A percentile compares a stretch with the other conserved stretches of the same genome.
Evolutionary conservation across 23 red algal species (phyloP).

Genomic region (Gracilaria gracilis): DNA sequence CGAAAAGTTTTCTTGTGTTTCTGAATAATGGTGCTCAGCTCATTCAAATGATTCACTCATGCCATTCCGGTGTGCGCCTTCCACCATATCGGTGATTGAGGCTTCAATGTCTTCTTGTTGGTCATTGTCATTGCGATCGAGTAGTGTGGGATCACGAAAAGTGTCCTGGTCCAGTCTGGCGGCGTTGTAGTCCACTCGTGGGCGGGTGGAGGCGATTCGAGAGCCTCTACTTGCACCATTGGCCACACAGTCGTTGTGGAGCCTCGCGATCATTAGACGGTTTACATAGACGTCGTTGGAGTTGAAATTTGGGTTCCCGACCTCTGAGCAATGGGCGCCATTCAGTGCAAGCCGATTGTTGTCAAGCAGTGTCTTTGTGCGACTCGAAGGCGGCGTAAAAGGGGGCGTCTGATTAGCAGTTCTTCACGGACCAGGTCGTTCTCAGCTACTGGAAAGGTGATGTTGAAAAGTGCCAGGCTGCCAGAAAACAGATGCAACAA

Average conservation of each 20-base stretch:
- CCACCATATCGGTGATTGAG: not conserved
- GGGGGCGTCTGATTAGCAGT: too few species aligned
- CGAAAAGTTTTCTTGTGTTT: not conserved
- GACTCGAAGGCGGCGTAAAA: too few species aligned
- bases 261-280: conserved; percentile 4
- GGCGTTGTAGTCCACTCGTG: not conserved
- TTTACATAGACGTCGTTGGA: not conserved
- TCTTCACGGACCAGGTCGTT: too few species aligned
- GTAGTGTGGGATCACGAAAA: conserved; percentile 19
- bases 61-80: too few species aligned
- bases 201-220: too few species aligned
- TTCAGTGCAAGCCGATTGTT: not conserved
- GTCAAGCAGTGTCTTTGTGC: too few species aligned
- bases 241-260: too few species aligned
- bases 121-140: not conserved
- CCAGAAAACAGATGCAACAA: not conserved
- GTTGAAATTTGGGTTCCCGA: not conserved
- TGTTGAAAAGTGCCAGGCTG: not conserved
- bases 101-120: conserved; percentile 18
- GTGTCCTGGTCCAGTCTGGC: conserved; percentile 3
- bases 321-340: not conserved
- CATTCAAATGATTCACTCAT: too few species aligned
- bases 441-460: not conserved
- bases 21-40: too few species aligned
- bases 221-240: too few species aligned